Evolutionary conservation across 352 stramenopile species (phyloP), one percentile per base, ranked within the genome.

Genomic region (Lagenidium giganteum): DNA sequence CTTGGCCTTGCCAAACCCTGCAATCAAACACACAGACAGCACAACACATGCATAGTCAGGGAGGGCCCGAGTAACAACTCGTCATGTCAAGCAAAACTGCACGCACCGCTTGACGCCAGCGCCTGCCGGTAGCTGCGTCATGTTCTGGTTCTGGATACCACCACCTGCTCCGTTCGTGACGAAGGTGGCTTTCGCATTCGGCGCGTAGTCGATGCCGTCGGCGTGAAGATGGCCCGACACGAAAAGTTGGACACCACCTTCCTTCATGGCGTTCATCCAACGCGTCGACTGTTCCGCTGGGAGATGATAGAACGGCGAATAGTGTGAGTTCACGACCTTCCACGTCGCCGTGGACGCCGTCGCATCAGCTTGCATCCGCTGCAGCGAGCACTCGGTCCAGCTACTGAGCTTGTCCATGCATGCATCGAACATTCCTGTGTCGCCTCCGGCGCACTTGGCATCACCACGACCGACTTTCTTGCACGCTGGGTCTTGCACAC

Each of bases 241-340:
- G 54, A 58, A 78, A 4, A 63, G 34, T 17, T 75, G 67, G 29
- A 78, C 40, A 72, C 70, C 70, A 83, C 51, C 48, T 46, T 3
- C 22, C 67, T 52, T 67, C 16, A 8, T 41, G 5, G n/a, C n/a
- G n/a, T n/a, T n/a, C 23, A 55, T 28, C 14, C 23, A 55, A 6
- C 39, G 54, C 23, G 2, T 54, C 44, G 14, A 43, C 26, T 69
- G 14, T 54, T 63, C 21, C 28, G 34, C 21, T 77, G 51, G 8
- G 49, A 47, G 81, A 54, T 85, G 72, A 4, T 58, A 62, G 25
- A 71, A 75, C 14, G 73, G 69, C 4, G 59, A 77, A 50, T 86
- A 86, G 51, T 86, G 70, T 20, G 59, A 73, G 64, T 86, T 86
- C 0, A 86, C 68, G 11, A 86, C 63, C 52, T 84, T 83, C 67